Base-by-base conservation (phyloP, 2,329 filamentous ascomycete genomes). In the Pseudomassariella vexata region DNA sequence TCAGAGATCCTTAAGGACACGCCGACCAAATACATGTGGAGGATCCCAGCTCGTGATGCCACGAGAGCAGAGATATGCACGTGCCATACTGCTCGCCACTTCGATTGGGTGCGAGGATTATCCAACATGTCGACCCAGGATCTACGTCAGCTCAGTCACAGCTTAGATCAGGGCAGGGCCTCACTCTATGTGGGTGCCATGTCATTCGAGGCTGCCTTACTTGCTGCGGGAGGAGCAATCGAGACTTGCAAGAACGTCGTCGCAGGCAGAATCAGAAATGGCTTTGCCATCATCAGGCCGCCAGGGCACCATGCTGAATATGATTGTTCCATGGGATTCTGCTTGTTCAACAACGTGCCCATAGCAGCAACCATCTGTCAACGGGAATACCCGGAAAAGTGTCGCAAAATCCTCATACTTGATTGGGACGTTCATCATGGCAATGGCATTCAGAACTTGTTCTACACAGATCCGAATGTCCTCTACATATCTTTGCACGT, bases 321-420 rank as follows among this genome's bases (percentile, higher is more conserved):
- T 36, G 74, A 92, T 48, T 70, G 79, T 21, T 76, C 90, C 1
- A 92, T 95, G 73, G 92, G 92, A 0, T 98, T 98, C 53, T 98
- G 92, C 56, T 76, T 96, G 37, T 96, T 96, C 65, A 95, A 98
- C 63, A 98, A 98, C 50, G 92, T 96, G 3, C 88, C 86, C 14
- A 84, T 98, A 37, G 90, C 89, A 2, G 82, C 88, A n/a, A 82
- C 78, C 38, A 84, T 89, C 9, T 95, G 89, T 53, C 88, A 95
- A 54, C 65, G 72, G 32, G 79, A 88, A 38, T 92, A 85, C 45
- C 85, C 85, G 2, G 76, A 90, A 4, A 64, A 65, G 7, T 95
- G 90, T 52, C 79, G 87, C 35, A 96, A 94, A 59, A 76, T 98
- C 14, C 61, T 98, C 34, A 92, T 98, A 44, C 67, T 98, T 6